Evolutionary conservation across 2,329 filamentous ascomycete species (phyloP).

Genomic region (Chaetomiaceae sp.): DNA sequence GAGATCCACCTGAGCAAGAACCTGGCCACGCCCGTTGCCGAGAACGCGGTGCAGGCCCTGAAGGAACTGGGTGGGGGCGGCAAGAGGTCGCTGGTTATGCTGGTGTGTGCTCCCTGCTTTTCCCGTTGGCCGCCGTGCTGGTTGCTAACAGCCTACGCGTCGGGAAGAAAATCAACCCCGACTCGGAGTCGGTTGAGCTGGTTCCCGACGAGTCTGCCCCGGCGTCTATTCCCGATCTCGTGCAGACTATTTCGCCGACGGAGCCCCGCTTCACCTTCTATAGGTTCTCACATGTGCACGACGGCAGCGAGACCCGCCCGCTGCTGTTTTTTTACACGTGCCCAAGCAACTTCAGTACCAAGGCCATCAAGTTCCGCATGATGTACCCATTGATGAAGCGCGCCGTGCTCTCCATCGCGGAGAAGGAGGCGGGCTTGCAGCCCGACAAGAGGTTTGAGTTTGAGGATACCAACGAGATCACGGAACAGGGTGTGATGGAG

Average conservation of each 20-base stretch:
- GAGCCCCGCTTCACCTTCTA: slow-evolving; percentile 79
- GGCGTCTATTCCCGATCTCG: slow-evolving; percentile 55
- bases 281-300: slow-evolving; percentile 57
- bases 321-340: slow-evolving; percentile 82
- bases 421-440: slow-evolving; percentile 59
- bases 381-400: slow-evolving; percentile 71
- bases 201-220: slow-evolving; percentile 49
- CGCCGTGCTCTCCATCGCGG: slow-evolving; percentile 62
- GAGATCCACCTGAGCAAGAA: slow-evolving; percentile 57
- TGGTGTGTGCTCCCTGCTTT: slow-evolving; percentile 58
- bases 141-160: neutral
- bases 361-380: slow-evolving; percentile 78
- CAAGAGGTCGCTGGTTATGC: slow-evolving; percentile 55
- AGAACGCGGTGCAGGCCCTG: slow-evolving; percentile 62
- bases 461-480: slow-evolving; percentile 66
- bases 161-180: slow-evolving; percentile 64
- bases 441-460: slow-evolving; percentile 68
- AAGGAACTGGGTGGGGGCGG: slow-evolving; percentile 51
- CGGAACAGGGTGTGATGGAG: slow-evolving; percentile 57
- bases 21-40: slow-evolving; percentile 54
- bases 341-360: slow-evolving; percentile 58
- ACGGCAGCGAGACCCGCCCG: slow-evolving; percentile 49
- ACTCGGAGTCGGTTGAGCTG: slow-evolving; percentile 65
- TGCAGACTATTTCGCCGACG: slow-evolving; percentile 55
- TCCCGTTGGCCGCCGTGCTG: too few species aligned